Base-by-base conservation (phyloP, 208 protist genomes). In the Perkinsela sp. region DNA sequence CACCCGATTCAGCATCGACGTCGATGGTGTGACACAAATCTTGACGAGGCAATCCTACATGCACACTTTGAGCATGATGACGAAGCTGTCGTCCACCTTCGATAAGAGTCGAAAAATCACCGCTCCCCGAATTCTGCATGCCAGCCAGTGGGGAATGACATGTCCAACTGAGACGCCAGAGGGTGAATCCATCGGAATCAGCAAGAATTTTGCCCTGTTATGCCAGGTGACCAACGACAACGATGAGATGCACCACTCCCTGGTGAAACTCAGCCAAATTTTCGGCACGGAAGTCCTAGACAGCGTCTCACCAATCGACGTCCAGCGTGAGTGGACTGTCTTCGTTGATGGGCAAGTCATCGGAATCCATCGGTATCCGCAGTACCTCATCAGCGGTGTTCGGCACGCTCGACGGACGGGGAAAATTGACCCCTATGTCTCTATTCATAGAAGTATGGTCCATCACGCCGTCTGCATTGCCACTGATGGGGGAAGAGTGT, bases 1-100 rank as follows among this genome's bases (percentile, higher is more conserved):
- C 29, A 95, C 97, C 74, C 90, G 96, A 32, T 98, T 99, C 77
- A 97, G 95, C 69, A 93, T 97, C 71, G 95, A 88, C 48, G 90
- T 95, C 30, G 82, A 88, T 48, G 88, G 93, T 72, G 85, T 93
- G 16, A 75, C 85, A 1, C 93, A 96, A 76, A 92, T 95, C 72
- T 80, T 98, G 22, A 95, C 95, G 69, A 80, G 95, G 31, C 76
- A 97, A 1, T 96, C 93, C 1, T 97, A 90, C 74, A 88, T 90
- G 1, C 95, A 95, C 0, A 96, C 95, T 31, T 76, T 99, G 6
- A 97, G 93, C 68, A 95, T 98, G 76, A 74, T 99, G 30, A 84
- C 95, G 28, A 83, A 96, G 67, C 81, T 98, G 30, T 97, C 98
- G 74, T 96, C 96, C 48, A 96, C 96, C n/a, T 91, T 97, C 40